Base-by-base conservation (phyloP, 164 flowering plant species). In the Magnolia kwangsiensis region DNA sequence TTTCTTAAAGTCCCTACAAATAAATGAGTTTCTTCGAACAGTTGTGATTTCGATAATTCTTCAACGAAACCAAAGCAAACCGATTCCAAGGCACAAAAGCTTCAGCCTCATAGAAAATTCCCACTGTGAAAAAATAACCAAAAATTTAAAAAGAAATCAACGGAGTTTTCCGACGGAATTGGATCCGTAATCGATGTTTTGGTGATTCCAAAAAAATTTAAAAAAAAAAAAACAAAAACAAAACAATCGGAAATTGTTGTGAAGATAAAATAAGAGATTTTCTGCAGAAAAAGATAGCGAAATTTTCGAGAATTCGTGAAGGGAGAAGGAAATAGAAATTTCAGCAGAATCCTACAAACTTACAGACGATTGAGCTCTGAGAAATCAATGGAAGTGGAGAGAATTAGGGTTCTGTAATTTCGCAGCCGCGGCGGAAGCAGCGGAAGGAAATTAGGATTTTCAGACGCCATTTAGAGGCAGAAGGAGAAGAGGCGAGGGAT, bases 381-480 rank as follows among this genome's bases (percentile, higher is more conserved):
- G 51, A 64, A 69, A 27, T 71, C 23, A 68, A 31, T 55, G n/a
- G 21, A 20, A 6, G 0, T 16, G 51, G n/a, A 10, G 37, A 50
- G 27, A 20, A 23, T 50, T 61, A 19, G 64, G 66, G 16, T 8
- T 61, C 76, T 71, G 49, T 72, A 59, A 20, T 24, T 21, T 50
- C 14, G 19, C 63, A 64, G 11, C 37, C 6, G 29, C 50, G 31
- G 63, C 59, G 19, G 78, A 77, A 83, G 77, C 84, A 78, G 85
- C 80, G 63, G 76, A 49, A 13, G 45, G 68, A 67, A 20, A 24
- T 75, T 83, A 85, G 88, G 88, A 85, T 78, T 84, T 70, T 61
- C 75, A 73, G 65, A 76, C 78, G 72, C 83, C 81, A 75, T 74
- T 74, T 65, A 75, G 50, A 75, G 51, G 45, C 61, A 63, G 16